Evolutionary conservation across 345 rosid genomes (phyloP), one percentile per base, ranked within the genome.

Genomic region (Rhodomyrtus tomentosa): DNA sequence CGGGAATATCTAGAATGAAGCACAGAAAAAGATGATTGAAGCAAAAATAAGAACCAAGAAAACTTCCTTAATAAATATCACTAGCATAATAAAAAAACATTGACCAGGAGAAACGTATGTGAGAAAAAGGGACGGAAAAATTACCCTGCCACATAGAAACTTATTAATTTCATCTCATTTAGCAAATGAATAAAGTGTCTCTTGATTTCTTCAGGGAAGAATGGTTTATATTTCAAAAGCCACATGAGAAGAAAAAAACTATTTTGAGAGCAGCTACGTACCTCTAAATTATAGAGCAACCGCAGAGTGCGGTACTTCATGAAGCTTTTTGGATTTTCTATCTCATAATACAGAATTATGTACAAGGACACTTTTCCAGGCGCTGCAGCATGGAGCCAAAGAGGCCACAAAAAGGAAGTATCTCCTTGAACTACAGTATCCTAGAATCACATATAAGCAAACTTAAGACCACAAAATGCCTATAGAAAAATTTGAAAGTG

Each of bases 351-450:
- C 89, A 96, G 87, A 73, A 93, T 90, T 81, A 96, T 84, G 83
- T 86, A 90, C 88, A 95, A 85, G 58, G 95, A 92, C 83, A 92
- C 86, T 45, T 87, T 90, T 91, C 98, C 99, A 85, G 98, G 96
- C 83, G 87, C 88, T 86, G 99, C 94, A 90, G 99, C 99, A 81
- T 93, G 99, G 89, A 96, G 86, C 99, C 99, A 96, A 54, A 97
- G 91, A 85, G 99, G 96, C 99, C 99, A 96, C 80, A 87, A 85
- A 56, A 97, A 90, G 76, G 98, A 90, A 85, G 83, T 88, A 56
- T 88, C 94, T 52, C 93, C 91, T 86, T 89, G 89, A 83, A 93
- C 84, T 82, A 92, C 85, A 81, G 88, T 83, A 86, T 92, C 95
- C 99, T 97, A 89, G 86, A 86, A 83, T 85, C 29, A 83, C 81